Evolutionary conservation across 345 rosid species (phyloP).

Genomic region (Brassica rapa): DNA sequence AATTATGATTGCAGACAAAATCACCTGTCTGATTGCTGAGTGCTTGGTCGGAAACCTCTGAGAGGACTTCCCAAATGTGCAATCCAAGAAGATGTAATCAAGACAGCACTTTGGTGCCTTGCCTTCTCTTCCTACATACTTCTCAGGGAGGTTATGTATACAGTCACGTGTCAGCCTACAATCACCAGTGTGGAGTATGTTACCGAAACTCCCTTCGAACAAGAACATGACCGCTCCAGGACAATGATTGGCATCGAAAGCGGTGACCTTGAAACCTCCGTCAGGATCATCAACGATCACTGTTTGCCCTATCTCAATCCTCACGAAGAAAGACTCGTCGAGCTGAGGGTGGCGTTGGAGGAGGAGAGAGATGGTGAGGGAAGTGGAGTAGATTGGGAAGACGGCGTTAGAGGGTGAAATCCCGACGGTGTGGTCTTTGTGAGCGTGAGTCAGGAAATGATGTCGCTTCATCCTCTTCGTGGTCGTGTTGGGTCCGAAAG

Average conservation of each 20-base stretch:
- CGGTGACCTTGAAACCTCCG: conserved; percentile 64
- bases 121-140: conserved; percentile 55
- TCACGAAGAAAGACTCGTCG: conserved; percentile 59
- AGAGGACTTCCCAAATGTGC: conserved; percentile 72
- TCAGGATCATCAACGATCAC: conserved; percentile 57
- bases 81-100: conserved; percentile 80
- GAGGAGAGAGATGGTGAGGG: conserved; percentile 63
- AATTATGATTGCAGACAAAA: neutral
- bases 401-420: conserved; percentile 50
- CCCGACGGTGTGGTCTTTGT: conserved; percentile 71
- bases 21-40: conserved; percentile 74
- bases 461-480: conserved; percentile 68
- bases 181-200: conserved; percentile 88
- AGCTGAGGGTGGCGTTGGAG: conserved; percentile 65
- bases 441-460: conserved; percentile 87
- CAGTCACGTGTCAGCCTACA: conserved; percentile 80
- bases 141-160: conserved; percentile 58
- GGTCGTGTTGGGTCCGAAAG: conserved; percentile 57
- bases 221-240: conserved; percentile 95
- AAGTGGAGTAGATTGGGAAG: conserved; percentile 68
- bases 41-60: conserved; percentile 67
- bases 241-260: conserved; percentile 86
- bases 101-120: conserved; percentile 51
- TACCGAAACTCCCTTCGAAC: conserved; percentile 86
- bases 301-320: conserved; percentile 64